A percentile compares a stretch with the other conserved stretches of the same genome.
phyloP scores from a whole-genome alignment of 805 yeast species.

The Wickerhamiella occidentalis region DNA sequence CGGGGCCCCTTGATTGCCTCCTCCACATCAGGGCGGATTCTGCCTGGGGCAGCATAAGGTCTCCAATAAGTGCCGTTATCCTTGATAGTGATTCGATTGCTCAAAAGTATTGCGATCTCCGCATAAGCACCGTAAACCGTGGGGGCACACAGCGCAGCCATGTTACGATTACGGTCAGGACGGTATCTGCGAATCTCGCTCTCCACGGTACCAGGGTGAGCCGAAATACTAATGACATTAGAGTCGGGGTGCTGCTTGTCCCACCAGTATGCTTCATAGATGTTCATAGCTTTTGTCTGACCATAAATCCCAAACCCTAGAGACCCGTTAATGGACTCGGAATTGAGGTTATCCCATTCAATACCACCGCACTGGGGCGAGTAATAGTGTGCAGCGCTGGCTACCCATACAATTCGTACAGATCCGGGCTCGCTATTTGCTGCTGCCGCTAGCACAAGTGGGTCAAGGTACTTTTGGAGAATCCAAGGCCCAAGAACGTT shows the following conservation, averaged over 20 bases:
- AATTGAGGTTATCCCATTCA: slow-evolving; percentile 31
- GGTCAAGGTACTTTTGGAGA: slow-evolving; percentile 28
- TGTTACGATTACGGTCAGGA: slow-evolving; percentile 15
- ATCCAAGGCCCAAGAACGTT: slow-evolving; percentile 38
- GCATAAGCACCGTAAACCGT: slow-evolving; percentile 35
- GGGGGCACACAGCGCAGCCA: slow-evolving; percentile 18
- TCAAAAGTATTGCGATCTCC: slow-evolving; percentile 33
- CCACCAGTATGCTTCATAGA: slow-evolving; percentile 32
- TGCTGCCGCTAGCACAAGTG: slow-evolving; percentile 30
- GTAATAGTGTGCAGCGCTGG: slow-evolving; percentile 32
- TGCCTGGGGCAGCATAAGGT: slow-evolving; percentile 34
- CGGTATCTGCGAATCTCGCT: slow-evolving; percentile 30
- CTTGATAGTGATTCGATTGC: slow-evolving; percentile 27
- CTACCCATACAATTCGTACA: slow-evolving; percentile 35
- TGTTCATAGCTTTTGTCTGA: slow-evolving; percentile 37
- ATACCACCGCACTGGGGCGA: slow-evolving; percentile 30
- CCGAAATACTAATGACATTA: slow-evolving; percentile 27
- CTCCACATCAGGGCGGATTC: slow-evolving; percentile 30
- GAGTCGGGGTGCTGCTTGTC: slow-evolving; percentile 24
- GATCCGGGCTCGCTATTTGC: slow-evolving; percentile 23
- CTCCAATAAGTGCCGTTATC: slow-evolving; percentile 31
- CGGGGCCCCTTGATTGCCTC: slow-evolving; percentile 28
- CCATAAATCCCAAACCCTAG: slow-evolving; percentile 28
- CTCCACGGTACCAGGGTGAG: slow-evolving; percentile 34
- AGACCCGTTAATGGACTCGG: slow-evolving; percentile 18